Evolutionary conservation across 2,329 filamentous ascomycete species (phyloP), one percentile per base, ranked within the genome.

Genomic region (Grosmannia clavigera): DNA sequence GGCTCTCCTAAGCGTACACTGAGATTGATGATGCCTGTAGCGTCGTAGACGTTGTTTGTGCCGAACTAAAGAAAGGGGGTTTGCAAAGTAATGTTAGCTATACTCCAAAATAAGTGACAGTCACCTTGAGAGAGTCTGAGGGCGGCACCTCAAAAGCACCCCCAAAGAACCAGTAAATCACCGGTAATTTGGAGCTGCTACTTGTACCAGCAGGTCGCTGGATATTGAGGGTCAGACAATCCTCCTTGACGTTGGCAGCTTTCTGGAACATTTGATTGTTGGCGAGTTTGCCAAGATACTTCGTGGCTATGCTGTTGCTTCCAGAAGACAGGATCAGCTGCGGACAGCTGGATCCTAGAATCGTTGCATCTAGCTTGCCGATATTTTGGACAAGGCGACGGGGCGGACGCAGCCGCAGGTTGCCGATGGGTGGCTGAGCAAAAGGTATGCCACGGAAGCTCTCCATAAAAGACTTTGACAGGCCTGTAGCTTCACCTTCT

Each of bases 401-500:
- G 0, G 89, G 89, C 7, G 86, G 85, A 67, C 81, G 85, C 40
- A 94, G 78, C 19, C 89, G 83, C 29, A 90, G 74, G 3, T 76
- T 69, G 0, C 85, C 87, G 0, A 81, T 77, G 0, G 88, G 88
- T 1, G 87, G 79, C 63, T 88, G 76, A 2, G 88, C 87, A 67
- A 84, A 94, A 3, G 88, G 88, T 60, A 94, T 89, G 27, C 85
- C 87, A 60, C 80, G 83, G 74, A 89, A 92, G 31, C 76, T 81
- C 61, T 92, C 88, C 25, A 90, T 77, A 31, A 72, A 71, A 3
- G n/a, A 22, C 4, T 55, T 14, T 0, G 60, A 56, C 2, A 57
- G 11, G 14, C 64, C 64, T 0, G 31, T 60, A 3, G 62, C 61
- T 4, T 57, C 46, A 46, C 60, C 64, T 19, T 63, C 62, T 11